Conservation (phyloP, 371 early-diverging fungal genomes). For the Actinomucor elegans region DNA sequence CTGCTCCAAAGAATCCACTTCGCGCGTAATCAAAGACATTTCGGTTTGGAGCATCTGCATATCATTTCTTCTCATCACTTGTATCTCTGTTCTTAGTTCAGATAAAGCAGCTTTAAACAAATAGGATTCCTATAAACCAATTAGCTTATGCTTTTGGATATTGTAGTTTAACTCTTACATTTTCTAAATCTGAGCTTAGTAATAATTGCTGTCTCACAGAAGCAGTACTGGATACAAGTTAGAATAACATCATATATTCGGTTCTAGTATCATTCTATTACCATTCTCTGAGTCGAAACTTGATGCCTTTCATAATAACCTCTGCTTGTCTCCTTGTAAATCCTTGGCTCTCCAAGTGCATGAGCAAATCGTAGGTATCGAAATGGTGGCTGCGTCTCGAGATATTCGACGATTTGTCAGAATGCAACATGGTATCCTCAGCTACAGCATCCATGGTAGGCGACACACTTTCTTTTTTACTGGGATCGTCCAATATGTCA, state of each 20-base stretch:
- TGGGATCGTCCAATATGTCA: conserved; percentile 7
- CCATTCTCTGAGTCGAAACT: conserved; percentile 55
- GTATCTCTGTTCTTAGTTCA: conserved; percentile 87
- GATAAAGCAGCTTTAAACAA: conserved; percentile 76
- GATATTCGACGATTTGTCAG: background rate
- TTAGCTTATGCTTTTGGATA: too few relatives aligned
- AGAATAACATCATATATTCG: background rate
- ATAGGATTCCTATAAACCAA: conserved; percentile 63
- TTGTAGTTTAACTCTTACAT: conserved; percentile 33
- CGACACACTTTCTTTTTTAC: conserved; percentile 19
- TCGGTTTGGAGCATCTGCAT: conserved; percentile 76
- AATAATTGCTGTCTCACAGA: conserved; percentile 23
- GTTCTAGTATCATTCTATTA: background rate
- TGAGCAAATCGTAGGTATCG: conserved; percentile 68
- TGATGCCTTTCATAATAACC: conserved; percentile 68
- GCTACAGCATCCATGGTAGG: conserved; percentile 19
- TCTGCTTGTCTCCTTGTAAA: conserved; percentile 70
- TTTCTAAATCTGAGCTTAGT: conserved; percentile 54
- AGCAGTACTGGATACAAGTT: conserved; percentile 23
- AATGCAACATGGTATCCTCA: conserved; percentile 5
- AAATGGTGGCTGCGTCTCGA: conserved; percentile 47
- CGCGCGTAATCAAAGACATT: conserved; percentile 71
- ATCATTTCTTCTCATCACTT: conserved; percentile 85
- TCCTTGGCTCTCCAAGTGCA: conserved; percentile 58
- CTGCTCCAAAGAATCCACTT: conserved; percentile 77